Conservation (phyloP, 2,329 filamentous ascomycete species). For the Aspergillus texensis region DNA sequence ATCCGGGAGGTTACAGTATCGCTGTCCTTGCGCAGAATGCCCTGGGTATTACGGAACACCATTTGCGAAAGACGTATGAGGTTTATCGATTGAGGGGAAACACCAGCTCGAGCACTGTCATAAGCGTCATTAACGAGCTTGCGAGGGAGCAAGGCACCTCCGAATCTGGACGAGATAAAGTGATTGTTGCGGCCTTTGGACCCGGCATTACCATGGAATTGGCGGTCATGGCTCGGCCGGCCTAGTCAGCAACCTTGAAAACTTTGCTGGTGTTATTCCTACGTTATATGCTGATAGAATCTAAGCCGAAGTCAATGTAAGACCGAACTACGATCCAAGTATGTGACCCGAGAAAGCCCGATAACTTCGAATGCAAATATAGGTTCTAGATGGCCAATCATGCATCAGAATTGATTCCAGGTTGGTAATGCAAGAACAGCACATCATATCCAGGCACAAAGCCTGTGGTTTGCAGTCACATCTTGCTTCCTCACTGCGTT, state of each 20-base stretch:
- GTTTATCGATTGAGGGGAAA: constrained; percentile 1
- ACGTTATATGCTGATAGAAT: too few species aligned
- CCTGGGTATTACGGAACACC: background rate
- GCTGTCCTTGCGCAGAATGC: background rate
- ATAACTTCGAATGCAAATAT: too few species aligned
- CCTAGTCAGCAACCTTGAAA: background rate
- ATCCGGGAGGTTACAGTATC: constrained; percentile 1
- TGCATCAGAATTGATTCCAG: too few species aligned
- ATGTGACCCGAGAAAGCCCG: too few species aligned
- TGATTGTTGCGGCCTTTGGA: constrained; percentile 1
- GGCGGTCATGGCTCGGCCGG: background rate
- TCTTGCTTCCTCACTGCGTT: too few species aligned
- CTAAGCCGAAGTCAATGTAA: too few species aligned
- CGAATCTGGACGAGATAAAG: background rate
- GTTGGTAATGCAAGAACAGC: too few species aligned
- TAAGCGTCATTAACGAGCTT: constrained; percentile 2
- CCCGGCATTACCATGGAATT: constrained; percentile 7
- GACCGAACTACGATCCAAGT: too few species aligned
- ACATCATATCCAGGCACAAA: too few species aligned
- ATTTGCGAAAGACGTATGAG: background rate
- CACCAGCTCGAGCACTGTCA: background rate
- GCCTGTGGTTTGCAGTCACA: too few species aligned
- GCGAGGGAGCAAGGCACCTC: background rate
- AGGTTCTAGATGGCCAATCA: too few species aligned
- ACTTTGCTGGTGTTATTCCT: too few species aligned